Evolutionary conservation across 768 basidiomycete genomes (phyloP), one percentile per base, ranked within the genome.

Genomic region (Boletus reticuloceps): DNA sequence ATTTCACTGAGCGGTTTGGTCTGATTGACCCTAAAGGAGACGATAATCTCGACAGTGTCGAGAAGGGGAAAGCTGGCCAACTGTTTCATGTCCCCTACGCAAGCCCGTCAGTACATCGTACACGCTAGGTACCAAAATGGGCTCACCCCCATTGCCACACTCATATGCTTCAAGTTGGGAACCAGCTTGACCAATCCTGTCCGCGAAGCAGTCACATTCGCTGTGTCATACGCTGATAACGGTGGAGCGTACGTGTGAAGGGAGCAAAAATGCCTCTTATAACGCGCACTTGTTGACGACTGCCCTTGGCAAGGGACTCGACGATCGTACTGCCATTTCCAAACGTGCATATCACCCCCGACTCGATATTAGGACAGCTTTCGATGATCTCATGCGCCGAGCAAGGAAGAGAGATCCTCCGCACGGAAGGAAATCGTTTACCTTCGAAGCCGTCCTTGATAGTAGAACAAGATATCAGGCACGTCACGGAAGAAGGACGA

Each of bases 321-420:
- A 56, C 22, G 39, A 53, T 20, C 6, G 13, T 54, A 19, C 44
- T 55, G 19, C 56, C 47, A 6, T 16, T 11, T 36, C 55, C 56
- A 14, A 58, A 32, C 9, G 22, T 44, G 16, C 55, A 55, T 20
- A 25, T 50, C 40, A 51, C 50, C 46, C 53, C 20, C n/a, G n/a
- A 40, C 38, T 55, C 51, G 17, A 67, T 31, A 31, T 41, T 41
- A 22, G 53, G 52, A 29, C 50, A 61, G n/a, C 45, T 56, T 19
- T 54, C 45, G 49, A 54, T 43, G 10, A 61, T 58, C 40, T 47
- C 44, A 19, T 55, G 56, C 22, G 47, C 54, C 27, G 47, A 52
- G 13, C 14, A 47, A 32, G 54, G 54, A 5, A 61, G 40, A 11
- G 31, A n/a, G 29, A 58, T 53, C 38, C 27, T 60, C 20, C 20